A percentile compares a stretch with the other conserved stretches of the same genome.
Evolutionary conservation across 1,284 basidiomycete genomes (phyloP).

Genomic region (Hypsizygus ulmarius): DNA sequence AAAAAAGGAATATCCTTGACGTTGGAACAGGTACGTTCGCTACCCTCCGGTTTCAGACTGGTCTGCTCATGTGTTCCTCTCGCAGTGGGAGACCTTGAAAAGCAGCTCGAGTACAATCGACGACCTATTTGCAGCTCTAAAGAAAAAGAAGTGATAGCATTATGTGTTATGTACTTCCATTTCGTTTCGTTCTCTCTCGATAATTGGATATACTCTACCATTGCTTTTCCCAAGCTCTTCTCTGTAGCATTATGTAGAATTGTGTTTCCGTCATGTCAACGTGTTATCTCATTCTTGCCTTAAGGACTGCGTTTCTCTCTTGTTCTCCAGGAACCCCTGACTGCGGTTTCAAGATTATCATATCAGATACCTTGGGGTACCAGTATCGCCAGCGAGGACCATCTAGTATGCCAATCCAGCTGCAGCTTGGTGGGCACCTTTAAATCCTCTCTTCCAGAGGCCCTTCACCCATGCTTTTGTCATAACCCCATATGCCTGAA

Average conservation of each 20-base stretch:
- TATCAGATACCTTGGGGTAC: not conserved
- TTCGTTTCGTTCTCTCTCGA: too few relatives aligned
- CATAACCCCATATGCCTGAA: conserved; percentile 59
- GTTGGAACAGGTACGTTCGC: conserved; percentile 59
- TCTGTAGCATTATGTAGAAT: too few relatives aligned
- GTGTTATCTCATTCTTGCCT: too few relatives aligned
- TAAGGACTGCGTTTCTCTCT: too few relatives aligned
- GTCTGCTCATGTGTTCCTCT: not conserved
- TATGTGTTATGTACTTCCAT: not conserved
- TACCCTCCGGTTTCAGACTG: not conserved
- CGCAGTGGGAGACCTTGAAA: conserved; percentile 62
- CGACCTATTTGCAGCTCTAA: conserved; percentile 43
- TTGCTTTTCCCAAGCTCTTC: too few relatives aligned
- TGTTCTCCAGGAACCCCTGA: too few relatives aligned
- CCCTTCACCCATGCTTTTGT: conserved; percentile 67
- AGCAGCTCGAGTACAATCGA: conserved; percentile 46
- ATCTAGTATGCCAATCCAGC: conserved; percentile 51
- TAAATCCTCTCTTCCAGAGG: conserved; percentile 51
- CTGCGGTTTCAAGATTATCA: too few relatives aligned
- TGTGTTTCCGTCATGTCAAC: too few relatives aligned
- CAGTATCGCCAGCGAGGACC: not conserved
- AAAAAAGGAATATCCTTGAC: conserved; percentile 80
- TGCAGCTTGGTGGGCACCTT: conserved; percentile 66
- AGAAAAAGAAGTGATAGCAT: conserved; percentile 28
- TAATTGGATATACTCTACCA: too few relatives aligned